These are phyloP conservation scores for Ustilago shanxiensis DNA, from an alignment of 1,284 basidiomycete species.

Conservation along the genomic window DNA sequence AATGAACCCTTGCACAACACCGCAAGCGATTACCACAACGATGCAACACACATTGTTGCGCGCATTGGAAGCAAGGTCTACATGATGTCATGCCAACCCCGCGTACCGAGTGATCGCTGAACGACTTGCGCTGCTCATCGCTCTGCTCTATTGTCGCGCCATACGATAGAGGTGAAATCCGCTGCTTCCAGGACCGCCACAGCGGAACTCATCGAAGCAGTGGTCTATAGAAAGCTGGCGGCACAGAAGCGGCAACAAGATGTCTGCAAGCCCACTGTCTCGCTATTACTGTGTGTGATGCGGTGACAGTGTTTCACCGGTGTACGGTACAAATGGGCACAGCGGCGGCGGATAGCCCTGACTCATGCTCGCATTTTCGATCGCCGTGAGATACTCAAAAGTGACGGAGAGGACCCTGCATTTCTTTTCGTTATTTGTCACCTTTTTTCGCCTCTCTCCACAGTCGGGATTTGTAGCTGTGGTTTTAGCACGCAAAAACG, in stretches of 20 bases:
- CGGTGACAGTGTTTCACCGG: too few species aligned
- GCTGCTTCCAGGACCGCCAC: too few species aligned
- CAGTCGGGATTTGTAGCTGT: not conserved
- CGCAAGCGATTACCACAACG: not conserved
- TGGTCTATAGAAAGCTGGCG: too few species aligned
- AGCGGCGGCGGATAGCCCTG: not conserved
- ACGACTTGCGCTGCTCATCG: too few species aligned
- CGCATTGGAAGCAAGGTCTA: not conserved
- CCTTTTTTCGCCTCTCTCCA: constrained; percentile 4
- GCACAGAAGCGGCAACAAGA: too few species aligned
- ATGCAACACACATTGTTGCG: not conserved
- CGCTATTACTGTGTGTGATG: too few species aligned
- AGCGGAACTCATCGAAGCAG: too few species aligned
- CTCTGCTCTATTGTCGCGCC: too few species aligned
- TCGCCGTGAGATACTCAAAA: not conserved
- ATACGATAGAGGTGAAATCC: too few species aligned
- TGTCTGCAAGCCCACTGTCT: not conserved
- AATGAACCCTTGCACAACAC: constrained; percentile 3
- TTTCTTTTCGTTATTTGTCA: constrained; percentile 2
- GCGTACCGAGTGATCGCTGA: too few species aligned
- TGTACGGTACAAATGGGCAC: too few species aligned
- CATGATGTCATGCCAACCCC: not conserved
- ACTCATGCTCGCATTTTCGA: constrained; percentile 32
- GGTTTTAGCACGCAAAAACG: not conserved
- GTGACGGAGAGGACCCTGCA: constrained; percentile 10